Evolutionary conservation across 2,329 filamentous ascomycete species (phyloP), one percentile per base, ranked within the genome.

Genomic region (Endocalyx cinctus): DNA sequence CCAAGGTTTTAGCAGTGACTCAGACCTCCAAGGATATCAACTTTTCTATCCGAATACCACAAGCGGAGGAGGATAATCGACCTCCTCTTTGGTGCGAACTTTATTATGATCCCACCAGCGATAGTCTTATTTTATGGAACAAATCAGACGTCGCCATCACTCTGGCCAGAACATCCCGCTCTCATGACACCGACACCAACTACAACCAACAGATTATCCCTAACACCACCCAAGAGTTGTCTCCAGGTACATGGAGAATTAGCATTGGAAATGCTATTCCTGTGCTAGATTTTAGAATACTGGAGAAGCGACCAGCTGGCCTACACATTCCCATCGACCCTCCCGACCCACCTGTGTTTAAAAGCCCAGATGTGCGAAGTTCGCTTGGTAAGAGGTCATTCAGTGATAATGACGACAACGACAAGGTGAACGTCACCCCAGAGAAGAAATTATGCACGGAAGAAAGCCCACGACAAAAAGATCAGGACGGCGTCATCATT

Each of bases 1-100:
- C 76, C 52, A 72, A 68, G 48, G 74, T 78, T 29, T 56, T 79
- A 17, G 74, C 74, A 22, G 74, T 79, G 48, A 76, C 72, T 45
- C 74, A 79, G 60, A 78, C 74, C 5, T 64, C 67, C 40, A 68
- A 68, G 47, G 73, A 78, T 52, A 75, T 77, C 63, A 77, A 75
- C 41, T 77, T 77, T 48, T 71, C 70, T 25, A 71, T 78, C 39
- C 63, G 67, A 31, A 73, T 78, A 36, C 74, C 73, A 35, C 60
- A 57, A 31, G 55, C 59, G 25, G 62, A 68, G 37, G 57, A 57
- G 27, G 62, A 63, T 27, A 58, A 59, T 6, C 59, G 68, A 12
- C 70, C 71, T 12, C 64, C 69, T 5, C 46, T 78, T n/a, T 76
- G 70, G 70, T 77, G 72, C 51, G 72, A 77, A 51, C 59, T 79